Conservation (phyloP, 1,139 yeast genomes). For the Komagataea norvegica region DNA sequence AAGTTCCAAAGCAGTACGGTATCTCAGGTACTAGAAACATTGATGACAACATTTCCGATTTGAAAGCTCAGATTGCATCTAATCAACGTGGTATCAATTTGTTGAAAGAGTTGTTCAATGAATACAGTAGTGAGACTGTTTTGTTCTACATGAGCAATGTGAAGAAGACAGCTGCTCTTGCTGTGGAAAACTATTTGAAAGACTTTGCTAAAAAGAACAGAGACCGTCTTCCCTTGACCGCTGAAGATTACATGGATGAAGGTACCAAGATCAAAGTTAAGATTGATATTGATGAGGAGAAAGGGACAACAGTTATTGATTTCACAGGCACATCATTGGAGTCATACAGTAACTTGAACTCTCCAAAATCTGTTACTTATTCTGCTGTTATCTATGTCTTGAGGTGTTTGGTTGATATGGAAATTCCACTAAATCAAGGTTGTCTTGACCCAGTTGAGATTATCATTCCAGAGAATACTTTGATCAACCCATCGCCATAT, state of each 20-base stretch:
- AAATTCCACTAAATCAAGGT: slow-evolving; percentile 44
- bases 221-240: slow-evolving; percentile 35
- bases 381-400: slow-evolving; percentile 41
- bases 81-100: slow-evolving; percentile 58
- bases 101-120: slow-evolving; percentile 43
- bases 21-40: slow-evolving; percentile 59
- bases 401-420: slow-evolving; percentile 41
- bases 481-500: slow-evolving; percentile 38
- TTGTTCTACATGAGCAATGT: slow-evolving; percentile 58
- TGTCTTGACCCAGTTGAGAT: slow-evolving; percentile 39
- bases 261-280: slow-evolving; percentile 48
- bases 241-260: slow-evolving; percentile 57
- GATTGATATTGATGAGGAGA: slow-evolving; percentile 38
- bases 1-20: slow-evolving; percentile 53
- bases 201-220: slow-evolving; percentile 30
- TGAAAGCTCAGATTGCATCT: slow-evolving; percentile 66
- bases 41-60: slow-evolving; percentile 55
- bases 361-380: slow-evolving; percentile 40
- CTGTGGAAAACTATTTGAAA: slow-evolving; percentile 44
- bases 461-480: slow-evolving; percentile 36
- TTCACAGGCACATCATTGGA: slow-evolving; percentile 48
- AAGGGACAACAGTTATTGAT: slow-evolving; percentile 51
- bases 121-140: slow-evolving; percentile 47
- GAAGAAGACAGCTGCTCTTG: slow-evolving; percentile 53
- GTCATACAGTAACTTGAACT: slow-evolving; percentile 40